Evolutionary conservation across 257 asterid species (phyloP).

Genomic region (Ballota nigra): DNA sequence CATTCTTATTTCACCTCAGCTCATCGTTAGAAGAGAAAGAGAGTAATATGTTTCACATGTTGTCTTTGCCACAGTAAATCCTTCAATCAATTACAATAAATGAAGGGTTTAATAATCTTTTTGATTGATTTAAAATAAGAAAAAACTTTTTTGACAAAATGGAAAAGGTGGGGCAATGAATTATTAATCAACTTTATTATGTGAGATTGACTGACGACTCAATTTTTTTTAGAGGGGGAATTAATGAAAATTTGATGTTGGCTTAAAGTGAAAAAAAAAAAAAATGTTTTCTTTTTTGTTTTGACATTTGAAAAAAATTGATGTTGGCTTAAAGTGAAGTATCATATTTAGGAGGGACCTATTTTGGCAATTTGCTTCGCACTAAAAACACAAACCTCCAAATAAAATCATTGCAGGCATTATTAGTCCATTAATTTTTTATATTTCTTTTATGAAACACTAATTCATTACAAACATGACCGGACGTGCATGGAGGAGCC

Average conservation of each 20-base stretch:
- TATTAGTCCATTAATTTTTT: too few relatives aligned
- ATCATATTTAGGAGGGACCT: neutral
- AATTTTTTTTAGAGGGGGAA: neutral
- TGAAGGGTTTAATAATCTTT: neutral
- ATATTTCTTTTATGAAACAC: too few relatives aligned
- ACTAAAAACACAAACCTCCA: neutral
- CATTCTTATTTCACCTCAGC: neutral
- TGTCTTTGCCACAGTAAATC: neutral
- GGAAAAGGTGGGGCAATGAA: neutral
- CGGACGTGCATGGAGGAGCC: too few relatives aligned
- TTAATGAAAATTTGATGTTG: neutral
- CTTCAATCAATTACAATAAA: neutral
- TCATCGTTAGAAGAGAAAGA: neutral
- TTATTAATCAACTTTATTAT: neutral
- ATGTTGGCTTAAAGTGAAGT: neutral
- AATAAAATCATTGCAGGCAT: too few relatives aligned
- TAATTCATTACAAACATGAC: too few relatives aligned
- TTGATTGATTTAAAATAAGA: too few relatives aligned
- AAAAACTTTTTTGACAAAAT: neutral
- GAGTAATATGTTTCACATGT: too few relatives aligned
- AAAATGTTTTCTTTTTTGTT: neutral
- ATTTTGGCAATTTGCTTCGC: neutral
- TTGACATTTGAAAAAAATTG: neutral
- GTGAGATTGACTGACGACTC: neutral
- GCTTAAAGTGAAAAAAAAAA: neutral